Base-by-base conservation (phyloP, 2,329 filamentous ascomycete species). In the Penicillium sp. region DNA sequence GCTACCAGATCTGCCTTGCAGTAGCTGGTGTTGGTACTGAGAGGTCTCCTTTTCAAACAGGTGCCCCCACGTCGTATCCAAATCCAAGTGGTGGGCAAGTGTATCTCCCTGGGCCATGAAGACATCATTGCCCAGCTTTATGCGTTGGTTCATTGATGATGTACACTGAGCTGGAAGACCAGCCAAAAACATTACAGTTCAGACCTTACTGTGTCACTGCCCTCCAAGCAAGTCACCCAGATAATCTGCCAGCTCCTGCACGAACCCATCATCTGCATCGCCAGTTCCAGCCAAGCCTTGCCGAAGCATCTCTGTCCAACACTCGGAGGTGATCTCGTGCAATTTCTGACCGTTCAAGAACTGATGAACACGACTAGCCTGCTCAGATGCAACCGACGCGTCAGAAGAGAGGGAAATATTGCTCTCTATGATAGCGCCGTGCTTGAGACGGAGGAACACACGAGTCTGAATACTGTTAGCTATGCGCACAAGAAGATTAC, bases 261-360 rank as follows among this genome's bases (percentile, higher is more conserved):
- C 52, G 15, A 57, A 35, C 41, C 34, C 41, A 37, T 62, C 55
- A 57, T 63, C 51, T 55, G 62, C 43, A 54, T 58, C 52, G 49
- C 66, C 34, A 48, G 37, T 51, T n/a, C 58, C 57, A 62, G 48
- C 42, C 52, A 69, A 49, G 56, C 65, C 55, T 48, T 63, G 58
- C 28, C 55, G 54, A 6, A 75, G 57, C 17, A 71, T 47, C 15
- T 67, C 63, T 10, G 63, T 51, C 74, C 74, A 77, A 14, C 70
- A 66, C 14, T 59, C 45, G 31, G 64, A 53, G 12, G 69, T 63
- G 20, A 86, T 78, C 52, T 85, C 80, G 56, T 85, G 83, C 17
- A 86, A 63, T 17, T 78, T 79, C 47, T 73, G 75, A 22, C 75
- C 78, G 31, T 71, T 74, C 54, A 76, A 69, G 42, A 58, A 61